phyloP scores from a whole-genome alignment of 495 filamentous ascomycete species.

The Penicillium coffeae region DNA sequence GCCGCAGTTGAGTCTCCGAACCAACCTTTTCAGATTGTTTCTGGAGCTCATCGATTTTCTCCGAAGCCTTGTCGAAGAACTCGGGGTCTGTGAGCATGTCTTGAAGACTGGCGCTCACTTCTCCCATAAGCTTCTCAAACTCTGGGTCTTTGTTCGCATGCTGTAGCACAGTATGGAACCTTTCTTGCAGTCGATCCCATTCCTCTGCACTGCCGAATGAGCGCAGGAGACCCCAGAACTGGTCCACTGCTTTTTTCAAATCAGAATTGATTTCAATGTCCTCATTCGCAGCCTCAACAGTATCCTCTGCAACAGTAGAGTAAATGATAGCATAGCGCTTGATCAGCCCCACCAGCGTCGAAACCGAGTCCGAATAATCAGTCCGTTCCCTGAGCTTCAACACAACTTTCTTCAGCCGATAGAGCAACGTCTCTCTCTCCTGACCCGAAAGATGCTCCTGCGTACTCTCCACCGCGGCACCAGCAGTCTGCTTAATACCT shows the following conservation, averaged over 20 bases:
- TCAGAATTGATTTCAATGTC: constrained; percentile 70
- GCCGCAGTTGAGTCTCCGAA: constrained; percentile 59
- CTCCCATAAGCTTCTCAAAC: constrained; percentile 72
- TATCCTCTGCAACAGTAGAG: constrained; percentile 62
- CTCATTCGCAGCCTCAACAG: constrained; percentile 58
- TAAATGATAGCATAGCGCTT: constrained; percentile 76
- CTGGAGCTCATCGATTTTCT: constrained; percentile 69
- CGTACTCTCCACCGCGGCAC: constrained; percentile 61
- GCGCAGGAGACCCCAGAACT: constrained; percentile 73
- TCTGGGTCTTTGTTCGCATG: constrained; percentile 76
- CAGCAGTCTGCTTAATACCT: constrained; percentile 61
- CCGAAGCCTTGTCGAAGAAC: constrained; percentile 68
- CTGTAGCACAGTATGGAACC: constrained; percentile 63
- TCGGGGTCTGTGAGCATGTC: constrained; percentile 82
- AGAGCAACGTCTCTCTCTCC: constrained; percentile 67
- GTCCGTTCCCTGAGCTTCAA: constrained; percentile 65
- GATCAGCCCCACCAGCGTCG: constrained; percentile 69
- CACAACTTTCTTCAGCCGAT: constrained; percentile 74
- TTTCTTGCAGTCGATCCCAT: constrained; percentile 70
- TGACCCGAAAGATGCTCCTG: constrained; percentile 62
- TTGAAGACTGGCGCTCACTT: constrained; percentile 67
- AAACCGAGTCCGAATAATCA: constrained; percentile 83
- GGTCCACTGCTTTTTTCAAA: constrained; percentile 67
- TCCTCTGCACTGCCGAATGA: constrained; percentile 70
- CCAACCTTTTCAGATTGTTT: constrained; percentile 61